Evolutionary conservation across 208 protist species (phyloP).

Genomic region (Crithidia expoeki): DNA sequence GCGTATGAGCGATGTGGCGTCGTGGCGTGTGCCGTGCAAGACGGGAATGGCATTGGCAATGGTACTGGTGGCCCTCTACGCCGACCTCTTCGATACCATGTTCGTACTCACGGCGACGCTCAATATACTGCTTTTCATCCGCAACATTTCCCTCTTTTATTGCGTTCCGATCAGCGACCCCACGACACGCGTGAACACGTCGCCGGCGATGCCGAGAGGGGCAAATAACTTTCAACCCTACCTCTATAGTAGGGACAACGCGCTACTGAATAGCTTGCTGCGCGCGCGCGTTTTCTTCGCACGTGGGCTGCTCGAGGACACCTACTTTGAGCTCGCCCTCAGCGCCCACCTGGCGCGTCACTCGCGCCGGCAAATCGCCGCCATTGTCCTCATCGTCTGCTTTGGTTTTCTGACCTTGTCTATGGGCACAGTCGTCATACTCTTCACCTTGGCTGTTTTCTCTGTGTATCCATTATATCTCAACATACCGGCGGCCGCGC

Average conservation of each 20-base stretch:
- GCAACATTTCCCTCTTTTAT: slow-evolving; percentile 61
- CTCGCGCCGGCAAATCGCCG: slow-evolving; percentile 35
- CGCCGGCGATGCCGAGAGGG: slow-evolving; percentile 24
- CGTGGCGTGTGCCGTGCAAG: slow-evolving; percentile 66
- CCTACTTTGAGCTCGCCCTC: slow-evolving; percentile 79
- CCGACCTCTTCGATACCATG: slow-evolving; percentile 55
- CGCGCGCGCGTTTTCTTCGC: slow-evolving; percentile 78
- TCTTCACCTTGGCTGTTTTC: slow-evolving; percentile 48
- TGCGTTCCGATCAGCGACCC: slow-evolving; percentile 41
- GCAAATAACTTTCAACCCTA: slow-evolving; percentile 45
- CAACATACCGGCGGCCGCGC: slow-evolving; percentile 34
- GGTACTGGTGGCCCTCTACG: slow-evolving; percentile 45
- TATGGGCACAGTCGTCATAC: slow-evolving; percentile 46
- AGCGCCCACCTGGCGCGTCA: slow-evolving; percentile 52
- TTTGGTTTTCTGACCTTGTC: slow-evolving; percentile 46
- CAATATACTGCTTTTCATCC: slow-evolving; percentile 41
- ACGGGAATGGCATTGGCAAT: slow-evolving; percentile 65
- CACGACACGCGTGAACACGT: slow-evolving; percentile 14
- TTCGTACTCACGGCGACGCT: slow-evolving; percentile 53
- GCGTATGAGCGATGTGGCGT: slow-evolving; percentile 53
- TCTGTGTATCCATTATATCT: slow-evolving; percentile 55
- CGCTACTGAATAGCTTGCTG: slow-evolving; percentile 75
- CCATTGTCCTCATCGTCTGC: slow-evolving; percentile 25
- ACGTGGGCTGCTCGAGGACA: slow-evolving; percentile 78
- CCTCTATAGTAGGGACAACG: slow-evolving; percentile 73